phyloP scores from a whole-genome alignment of 1,284 basidiomycete genomes.

The Trametes sp. region DNA sequence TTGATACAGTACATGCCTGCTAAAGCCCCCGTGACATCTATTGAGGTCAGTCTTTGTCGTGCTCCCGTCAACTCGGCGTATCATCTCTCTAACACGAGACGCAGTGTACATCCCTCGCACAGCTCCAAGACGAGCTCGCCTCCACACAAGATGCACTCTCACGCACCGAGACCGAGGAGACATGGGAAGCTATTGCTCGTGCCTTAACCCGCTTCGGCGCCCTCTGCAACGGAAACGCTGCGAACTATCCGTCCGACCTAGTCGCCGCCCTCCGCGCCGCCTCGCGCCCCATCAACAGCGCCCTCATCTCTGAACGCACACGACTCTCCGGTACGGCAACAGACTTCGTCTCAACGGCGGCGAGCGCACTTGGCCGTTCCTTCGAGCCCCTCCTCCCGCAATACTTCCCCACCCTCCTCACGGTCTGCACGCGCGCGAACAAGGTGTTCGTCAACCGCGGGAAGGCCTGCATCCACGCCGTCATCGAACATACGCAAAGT shows the following conservation, averaged over 20 bases:
- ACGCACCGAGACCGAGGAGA: conserved; percentile 81
- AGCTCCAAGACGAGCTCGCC: conserved; percentile 25
- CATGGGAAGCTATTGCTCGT: conserved; percentile 79
- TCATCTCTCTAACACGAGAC: not conserved
- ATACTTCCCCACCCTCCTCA: conserved; percentile 74
- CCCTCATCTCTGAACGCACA: conserved; percentile 80
- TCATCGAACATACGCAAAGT: conserved; percentile 78
- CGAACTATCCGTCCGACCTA: conserved; percentile 63
- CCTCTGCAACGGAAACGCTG: conserved; percentile 66
- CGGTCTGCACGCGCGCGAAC: conserved; percentile 79
- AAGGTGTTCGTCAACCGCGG: conserved; percentile 80
- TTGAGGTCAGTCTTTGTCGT: conserved; percentile 25
- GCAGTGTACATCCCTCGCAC: conserved; percentile 26
- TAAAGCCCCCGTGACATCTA: conserved; percentile 27
- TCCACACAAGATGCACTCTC: conserved; percentile 46
- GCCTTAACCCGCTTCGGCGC: conserved; percentile 59
- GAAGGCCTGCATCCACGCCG: conserved; percentile 60
- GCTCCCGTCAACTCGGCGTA: not conserved
- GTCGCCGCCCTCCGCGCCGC: conserved; percentile 60
- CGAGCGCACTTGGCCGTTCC: conserved; percentile 60
- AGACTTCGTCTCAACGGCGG: conserved; percentile 66
- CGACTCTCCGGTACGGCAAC: conserved; percentile 77
- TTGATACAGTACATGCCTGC: conserved; percentile 26
- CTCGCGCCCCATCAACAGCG: conserved; percentile 62
- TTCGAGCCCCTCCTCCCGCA: conserved; percentile 77